Evolutionary conservation across 192 early-diverging fungal genomes (phyloP), one percentile per base, ranked within the genome.

Genomic region (Linnemannia exigua): DNA sequence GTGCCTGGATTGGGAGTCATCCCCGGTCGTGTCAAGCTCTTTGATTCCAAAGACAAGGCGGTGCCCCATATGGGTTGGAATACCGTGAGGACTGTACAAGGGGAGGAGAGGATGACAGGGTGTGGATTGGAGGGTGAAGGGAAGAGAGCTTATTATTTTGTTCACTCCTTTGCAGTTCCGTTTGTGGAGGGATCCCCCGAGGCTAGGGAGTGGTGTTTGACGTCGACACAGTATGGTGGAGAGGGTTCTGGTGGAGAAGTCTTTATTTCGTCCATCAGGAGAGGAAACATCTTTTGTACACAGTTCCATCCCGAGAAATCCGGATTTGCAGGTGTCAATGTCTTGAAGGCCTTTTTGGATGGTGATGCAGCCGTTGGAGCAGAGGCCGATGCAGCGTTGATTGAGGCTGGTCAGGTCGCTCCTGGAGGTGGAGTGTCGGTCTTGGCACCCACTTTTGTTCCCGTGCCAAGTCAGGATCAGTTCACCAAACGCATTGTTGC

Each of bases 51-150:
- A 46, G 91, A 84, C 51, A 99, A 99, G 87, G 78, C 96, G 0
- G 99, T 99, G 36, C 99, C 99, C 9, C 99, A 99, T 87, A 99
- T 99, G 93, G 99, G 98, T 16, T 99, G 98, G 98, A 99, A 99
- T 88, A 87, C 89, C 19, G 91, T 94, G 5, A 70, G 88, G 19
- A 68, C 88, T 16, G 72, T 88, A 8, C 90, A 92, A 33, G 82
- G 89, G 19, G 17, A 1, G 5, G 44, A 79, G 14, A 38, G 83
- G 15, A 78, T 78, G 1, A 38, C n/a, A 25, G 67, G 76, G 0
- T 86, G 77, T 86, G 76, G 84, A 54, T 76, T 78, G 14, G 74
- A 82, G 33, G 50, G 73, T 4, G 86, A n/a, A n/a, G n/a, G n/a
- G n/a, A n/a, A 85, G 6, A 76, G 86, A 12, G 90, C 92, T 41